Evolutionary conservation across 2,329 filamentous ascomycete genomes (phyloP), one percentile per base, ranked within the genome.

Genomic region (Grosmannia huntii): DNA sequence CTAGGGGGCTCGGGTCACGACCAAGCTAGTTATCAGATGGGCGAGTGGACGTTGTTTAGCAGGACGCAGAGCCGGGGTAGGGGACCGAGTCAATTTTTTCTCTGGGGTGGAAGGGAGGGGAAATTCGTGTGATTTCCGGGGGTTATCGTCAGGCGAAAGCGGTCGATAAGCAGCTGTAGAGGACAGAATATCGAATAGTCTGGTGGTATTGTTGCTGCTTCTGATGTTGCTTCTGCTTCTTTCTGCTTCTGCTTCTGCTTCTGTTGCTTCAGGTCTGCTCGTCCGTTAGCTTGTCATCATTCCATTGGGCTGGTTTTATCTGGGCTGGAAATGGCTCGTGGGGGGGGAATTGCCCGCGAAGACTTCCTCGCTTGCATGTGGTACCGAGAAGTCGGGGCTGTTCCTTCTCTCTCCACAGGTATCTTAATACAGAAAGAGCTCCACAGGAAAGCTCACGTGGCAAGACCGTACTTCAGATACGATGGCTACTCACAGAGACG

Each of bases 1-100:
- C 14, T 27, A 55, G 36, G 58, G 53, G 56, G 56, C 48, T 59
- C 58, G 60, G 57, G 53, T 59, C 57, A 57, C 46, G 56, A 44
- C 61, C 57, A 60, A 61, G 58, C 57, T 57, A 12, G 46, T 14
- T 33, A 56, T 5, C 31, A 46, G 10, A 12, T 19, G 31, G n/a
- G 4, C 21, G n/a, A 38, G n/a, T 31, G 10, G n/a, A 19, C 7
- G 54, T 7, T 36, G 31, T 12, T 27, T 28, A 19, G n/a, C 4
- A 5, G 41, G 46, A 28, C 27, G 27, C 27, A 28, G 36, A 16
- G 12, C 14, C 12, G 36, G 14, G 36, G 36, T 19, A 19, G 5
- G 11, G 1, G 50, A 7, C 16, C n/a, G 28, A 21, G 28, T 2
- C 23, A 28, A n/a, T 28, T 25, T 16, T 50, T 27, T 2, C 28